phyloP scores from a whole-genome alignment of 2,329 filamentous ascomycete genomes.

The Fusarium continuum region DNA sequence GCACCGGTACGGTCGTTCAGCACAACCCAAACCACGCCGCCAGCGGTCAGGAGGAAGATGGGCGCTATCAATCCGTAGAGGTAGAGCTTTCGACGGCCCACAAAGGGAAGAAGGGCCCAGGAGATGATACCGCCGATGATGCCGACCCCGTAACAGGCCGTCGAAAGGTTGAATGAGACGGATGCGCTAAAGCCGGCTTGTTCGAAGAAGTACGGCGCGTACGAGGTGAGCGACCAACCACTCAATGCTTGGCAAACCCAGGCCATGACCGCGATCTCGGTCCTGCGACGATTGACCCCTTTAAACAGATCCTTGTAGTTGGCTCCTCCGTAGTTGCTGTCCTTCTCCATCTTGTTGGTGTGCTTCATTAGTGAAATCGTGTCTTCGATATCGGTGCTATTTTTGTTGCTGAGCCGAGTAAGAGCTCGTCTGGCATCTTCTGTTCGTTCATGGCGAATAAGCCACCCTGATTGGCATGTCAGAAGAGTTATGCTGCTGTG shows the following conservation, averaged over 20 bases:
- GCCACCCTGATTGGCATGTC: conserved; percentile 44
- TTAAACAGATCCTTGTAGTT: conserved; percentile 34
- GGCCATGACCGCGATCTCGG: conserved; percentile 43
- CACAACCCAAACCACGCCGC: conserved; percentile 51
- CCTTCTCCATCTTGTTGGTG: conserved; percentile 55
- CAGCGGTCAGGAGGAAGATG: conserved; percentile 47
- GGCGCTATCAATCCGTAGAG: conserved; percentile 47
- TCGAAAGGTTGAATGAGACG: conserved; percentile 51
- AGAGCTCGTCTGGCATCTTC: conserved; percentile 47
- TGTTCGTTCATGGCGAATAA: conserved; percentile 49
- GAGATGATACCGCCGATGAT: conserved; percentile 53
- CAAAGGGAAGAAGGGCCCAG: conserved; percentile 50
- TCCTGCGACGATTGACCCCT: conserved; percentile 42
- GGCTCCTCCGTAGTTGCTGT: conserved; percentile 48
- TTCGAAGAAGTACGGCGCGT: conserved; percentile 53
- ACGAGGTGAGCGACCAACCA: conserved; percentile 34
- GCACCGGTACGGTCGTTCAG: conserved; percentile 38
- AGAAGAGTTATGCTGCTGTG: neutral
- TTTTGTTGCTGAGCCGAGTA: conserved; percentile 43
- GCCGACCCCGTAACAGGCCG: conserved; percentile 52
- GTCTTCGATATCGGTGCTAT: conserved; percentile 52
- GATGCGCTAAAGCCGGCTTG: conserved; percentile 52
- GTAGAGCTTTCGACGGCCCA: conserved; percentile 54
- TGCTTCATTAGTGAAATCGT: conserved; percentile 54
- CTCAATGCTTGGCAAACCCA: conserved; percentile 43